phyloP scores from a whole-genome alignment of 768 basidiomycete genomes.

The Xerocomus potaroensis region DNA sequence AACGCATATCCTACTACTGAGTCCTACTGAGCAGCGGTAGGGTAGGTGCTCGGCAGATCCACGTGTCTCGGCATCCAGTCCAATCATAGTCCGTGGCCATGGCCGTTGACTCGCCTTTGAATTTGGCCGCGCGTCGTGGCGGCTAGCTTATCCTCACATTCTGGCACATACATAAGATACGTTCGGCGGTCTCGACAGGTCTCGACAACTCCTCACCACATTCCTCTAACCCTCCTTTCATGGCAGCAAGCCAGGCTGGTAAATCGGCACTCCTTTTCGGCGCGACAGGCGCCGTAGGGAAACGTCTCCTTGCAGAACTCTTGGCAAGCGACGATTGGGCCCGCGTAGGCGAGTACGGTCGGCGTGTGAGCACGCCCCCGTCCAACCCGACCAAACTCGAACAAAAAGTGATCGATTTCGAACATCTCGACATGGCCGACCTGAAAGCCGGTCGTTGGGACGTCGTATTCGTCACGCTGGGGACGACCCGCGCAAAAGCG shows the following conservation, averaged over 20 bases:
- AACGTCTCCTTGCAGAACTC: slow-evolving; percentile 55
- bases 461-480: slow-evolving; percentile 72
- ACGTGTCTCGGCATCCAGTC: no score
- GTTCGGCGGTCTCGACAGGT: no score
- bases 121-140: no score
- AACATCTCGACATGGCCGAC: slow-evolving; percentile 51
- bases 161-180: no score
- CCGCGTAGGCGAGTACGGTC: slow-evolving; percentile 66
- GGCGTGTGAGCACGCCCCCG: slow-evolving; percentile 49
- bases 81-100: no score
- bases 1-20: no score
- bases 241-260: not conserved
- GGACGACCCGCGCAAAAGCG: slow-evolving; percentile 57
- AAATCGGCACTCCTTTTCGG: slow-evolving; percentile 68
- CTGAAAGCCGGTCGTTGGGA: slow-evolving; percentile 62
- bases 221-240: not conserved
- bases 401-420: slow-evolving; percentile 66
- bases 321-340: slow-evolving; percentile 53
- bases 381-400: slow-evolving; percentile 51
- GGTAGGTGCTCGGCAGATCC: no score
- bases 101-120: no score
- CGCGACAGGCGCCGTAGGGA: slow-evolving; percentile 69
- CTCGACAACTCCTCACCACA: not conserved
- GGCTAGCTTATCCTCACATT: no score
- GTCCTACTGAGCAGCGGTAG: no score